Evolutionary conservation across 1,284 basidiomycete species (phyloP), one percentile per base, ranked within the genome.

Genomic region (Volvariella volvacea): DNA sequence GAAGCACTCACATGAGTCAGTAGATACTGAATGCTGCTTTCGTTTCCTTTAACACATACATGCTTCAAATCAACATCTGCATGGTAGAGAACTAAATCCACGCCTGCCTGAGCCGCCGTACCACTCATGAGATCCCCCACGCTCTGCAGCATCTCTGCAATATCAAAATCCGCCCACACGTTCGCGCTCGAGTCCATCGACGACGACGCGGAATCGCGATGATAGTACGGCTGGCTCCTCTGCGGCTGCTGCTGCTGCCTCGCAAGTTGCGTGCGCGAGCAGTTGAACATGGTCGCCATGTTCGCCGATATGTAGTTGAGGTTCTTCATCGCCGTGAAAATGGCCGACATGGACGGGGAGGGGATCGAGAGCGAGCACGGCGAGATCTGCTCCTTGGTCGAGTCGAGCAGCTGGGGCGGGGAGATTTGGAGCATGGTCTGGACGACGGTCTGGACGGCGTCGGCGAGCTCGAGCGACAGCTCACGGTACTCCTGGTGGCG

Each of bases 291-390:
- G 8, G 70, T 60, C 10, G 65, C 53, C 76, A 88, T 80, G 59
- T 93, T 88, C 10, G 88, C 87, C 1, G 88, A 88, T 54, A 94
- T 78, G 57, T 89, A 94, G 60, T 93, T 94, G 50, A 95, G 76
- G 50, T 86, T 88, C 64, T 90, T 89, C 87, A 94, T 88, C 22
- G 84, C 78, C 3, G 88, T 88, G 57, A 94, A 78, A 59, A 95
- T 74, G 17, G 89, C 88, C n/a, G 88, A 85, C 60, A 95, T 73
- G 48, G 84, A 89, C 1, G 91, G 79, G 0, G 87, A 88, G 2
- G 92, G 92, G 39, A 94, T 75, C 28, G 88, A 83, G 14, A 94
- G 64, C 0, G 90, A 78, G 60, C 88, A 93, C 21, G 88, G 85
- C 2, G 91, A 84, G 57, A 92, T 88, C 58, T 92, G 90, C 59